These are phyloP conservation scores for Plasmodium billcollinsi DNA, from an alignment of 169 alveolate species.

Conservation along the genomic window DNA sequence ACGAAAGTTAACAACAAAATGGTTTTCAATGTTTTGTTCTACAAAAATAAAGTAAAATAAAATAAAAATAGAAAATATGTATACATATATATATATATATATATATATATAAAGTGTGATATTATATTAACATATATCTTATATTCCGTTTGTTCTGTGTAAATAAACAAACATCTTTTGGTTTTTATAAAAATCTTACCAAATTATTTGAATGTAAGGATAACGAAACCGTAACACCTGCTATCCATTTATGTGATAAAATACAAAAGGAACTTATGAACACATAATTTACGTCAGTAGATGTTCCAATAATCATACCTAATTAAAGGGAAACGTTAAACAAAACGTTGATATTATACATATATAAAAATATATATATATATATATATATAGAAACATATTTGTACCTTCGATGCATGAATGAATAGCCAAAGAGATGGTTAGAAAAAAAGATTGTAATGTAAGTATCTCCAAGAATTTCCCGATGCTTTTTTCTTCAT, in stretches of 20 bases:
- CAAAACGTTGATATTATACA: not conserved
- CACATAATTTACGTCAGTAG: slow-evolving; percentile 27
- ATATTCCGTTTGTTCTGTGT: no score
- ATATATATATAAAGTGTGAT: not conserved
- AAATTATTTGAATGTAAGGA: slow-evolving; percentile 45
- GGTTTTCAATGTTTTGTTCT: slow-evolving; percentile 48
- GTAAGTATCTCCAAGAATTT: slow-evolving; percentile 41
- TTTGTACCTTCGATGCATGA: slow-evolving; percentile 68
- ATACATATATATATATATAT: not conserved
- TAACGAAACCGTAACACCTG: slow-evolving; percentile 61
- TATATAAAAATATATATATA: not conserved
- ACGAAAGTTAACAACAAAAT: slow-evolving; percentile 27
- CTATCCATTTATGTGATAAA: slow-evolving; percentile 68
- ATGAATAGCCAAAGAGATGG: slow-evolving; percentile 61
- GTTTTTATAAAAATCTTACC: slow-evolving; percentile 17
- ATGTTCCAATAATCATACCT: slow-evolving; percentile 73
- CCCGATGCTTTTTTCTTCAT: not conserved
- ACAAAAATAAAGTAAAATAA: not conserved
- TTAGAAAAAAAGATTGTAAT: slow-evolving; percentile 54
- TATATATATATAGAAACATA: not conserved
- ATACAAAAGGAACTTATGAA: slow-evolving; percentile 65
- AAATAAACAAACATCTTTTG: no score
- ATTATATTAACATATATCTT: no score
- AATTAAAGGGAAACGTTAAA: not conserved
- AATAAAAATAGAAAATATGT: not conserved